phyloP scores from a whole-genome alignment of 768 basidiomycete genomes.

The Paxillus involutus region DNA sequence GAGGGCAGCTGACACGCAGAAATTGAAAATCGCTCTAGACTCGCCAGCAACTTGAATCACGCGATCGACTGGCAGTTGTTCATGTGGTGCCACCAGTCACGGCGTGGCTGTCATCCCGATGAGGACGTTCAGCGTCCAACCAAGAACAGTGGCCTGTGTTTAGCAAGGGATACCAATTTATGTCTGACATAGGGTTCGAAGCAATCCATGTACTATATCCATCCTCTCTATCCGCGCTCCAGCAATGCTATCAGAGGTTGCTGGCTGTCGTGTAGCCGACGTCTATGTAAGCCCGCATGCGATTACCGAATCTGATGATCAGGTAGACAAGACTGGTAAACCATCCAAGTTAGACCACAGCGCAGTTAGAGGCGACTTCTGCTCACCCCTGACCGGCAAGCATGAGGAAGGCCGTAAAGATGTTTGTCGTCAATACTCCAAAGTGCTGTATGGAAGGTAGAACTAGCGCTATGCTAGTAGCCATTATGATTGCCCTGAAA shows the following conservation, averaged over 20 bases:
- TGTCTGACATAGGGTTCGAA: too few species aligned
- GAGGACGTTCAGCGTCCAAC: too few species aligned
- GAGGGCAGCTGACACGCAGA: too few species aligned
- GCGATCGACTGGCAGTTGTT: too few species aligned
- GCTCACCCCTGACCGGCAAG: constrained; percentile 52
- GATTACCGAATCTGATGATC: constrained; percentile 50
- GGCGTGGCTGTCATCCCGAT: too few species aligned
- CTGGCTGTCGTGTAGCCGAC: constrained; percentile 46
- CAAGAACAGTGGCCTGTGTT: too few species aligned
- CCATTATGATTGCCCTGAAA: constrained; percentile 44
- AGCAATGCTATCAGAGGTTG: constrained; percentile 26
- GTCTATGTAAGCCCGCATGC: constrained; percentile 51
- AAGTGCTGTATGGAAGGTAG: constrained; percentile 51
- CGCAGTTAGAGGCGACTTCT: neutral
- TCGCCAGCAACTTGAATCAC: too few species aligned
- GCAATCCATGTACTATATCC: too few species aligned
- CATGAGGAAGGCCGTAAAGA: constrained; percentile 40
- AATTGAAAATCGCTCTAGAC: too few species aligned
- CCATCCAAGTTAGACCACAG: neutral
- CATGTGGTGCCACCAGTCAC: too few species aligned
- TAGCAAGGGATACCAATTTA: too few species aligned
- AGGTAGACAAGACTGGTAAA: constrained; percentile 41
- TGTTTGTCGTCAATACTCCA: constrained; percentile 48
- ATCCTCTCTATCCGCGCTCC: neutral
- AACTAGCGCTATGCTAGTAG: constrained; percentile 44